A percentile compares a stretch with the other conserved stretches of the same genome.
Conservation (phyloP, 2,329 filamentous ascomycete species). For the Aspergillus sp. region DNA sequence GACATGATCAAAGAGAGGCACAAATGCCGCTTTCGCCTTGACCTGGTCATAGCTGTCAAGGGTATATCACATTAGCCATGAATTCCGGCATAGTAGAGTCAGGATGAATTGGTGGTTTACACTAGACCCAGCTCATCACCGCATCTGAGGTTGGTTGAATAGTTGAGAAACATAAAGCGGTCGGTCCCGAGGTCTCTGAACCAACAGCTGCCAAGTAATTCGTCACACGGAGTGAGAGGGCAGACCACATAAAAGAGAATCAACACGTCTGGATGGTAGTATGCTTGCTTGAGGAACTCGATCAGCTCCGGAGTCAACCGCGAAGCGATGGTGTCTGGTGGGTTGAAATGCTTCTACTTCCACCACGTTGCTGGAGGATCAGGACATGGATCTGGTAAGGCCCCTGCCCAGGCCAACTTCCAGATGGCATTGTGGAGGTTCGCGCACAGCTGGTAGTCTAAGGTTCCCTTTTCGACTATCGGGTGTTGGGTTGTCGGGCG, state of each 20-base stretch:
- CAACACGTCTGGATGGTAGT: not conserved
- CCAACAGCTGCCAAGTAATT: not conserved
- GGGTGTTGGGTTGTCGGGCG: not conserved
- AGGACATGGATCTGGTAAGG: not conserved
- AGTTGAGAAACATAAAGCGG: not conserved
- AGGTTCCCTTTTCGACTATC: not conserved
- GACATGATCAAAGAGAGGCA: no score
- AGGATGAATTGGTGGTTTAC: not conserved
- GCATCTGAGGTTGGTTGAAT: not conserved
- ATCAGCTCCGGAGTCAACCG: not conserved
- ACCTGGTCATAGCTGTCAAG: no score
- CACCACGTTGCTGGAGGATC: not conserved
- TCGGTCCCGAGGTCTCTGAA: not conserved
- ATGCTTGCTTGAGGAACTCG: not conserved
- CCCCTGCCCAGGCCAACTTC: not conserved
- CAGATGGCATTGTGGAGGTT: not conserved
- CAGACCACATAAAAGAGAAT: not conserved
- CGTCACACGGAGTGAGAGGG: not conserved
- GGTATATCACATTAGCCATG: no score
- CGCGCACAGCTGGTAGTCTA: not conserved
- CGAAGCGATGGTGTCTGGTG: not conserved
- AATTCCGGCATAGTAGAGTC: no score
- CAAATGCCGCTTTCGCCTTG: no score
- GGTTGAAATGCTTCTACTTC: not conserved
- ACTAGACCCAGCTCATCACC: not conserved